phyloP scores from a whole-genome alignment of 2,329 filamentous ascomycete genomes.

The Parastagonospora nodorum region DNA sequence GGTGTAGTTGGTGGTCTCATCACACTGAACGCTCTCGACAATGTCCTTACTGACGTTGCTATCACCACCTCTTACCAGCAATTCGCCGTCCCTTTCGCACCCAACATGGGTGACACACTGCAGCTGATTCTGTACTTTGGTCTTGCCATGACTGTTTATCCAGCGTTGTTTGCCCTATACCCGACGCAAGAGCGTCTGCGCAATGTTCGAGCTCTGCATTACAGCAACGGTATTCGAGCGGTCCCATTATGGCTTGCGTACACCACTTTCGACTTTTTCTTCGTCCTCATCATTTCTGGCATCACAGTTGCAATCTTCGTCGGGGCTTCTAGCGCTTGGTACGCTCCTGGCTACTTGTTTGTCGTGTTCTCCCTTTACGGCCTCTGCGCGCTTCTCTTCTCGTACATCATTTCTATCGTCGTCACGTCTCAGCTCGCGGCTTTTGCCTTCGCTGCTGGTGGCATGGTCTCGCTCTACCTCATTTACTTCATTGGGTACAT shows the following conservation, averaged over 20 bases:
- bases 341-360: slow-evolving; percentile 80
- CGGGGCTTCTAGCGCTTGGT: slow-evolving; percentile 70
- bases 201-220: slow-evolving; percentile 83
- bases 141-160: slow-evolving; percentile 76
- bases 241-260: slow-evolving; percentile 87
- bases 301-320: slow-evolving; percentile 73
- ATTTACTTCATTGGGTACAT: slow-evolving; percentile 55
- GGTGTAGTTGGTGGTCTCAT: slow-evolving; percentile 71
- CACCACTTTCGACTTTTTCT: slow-evolving; percentile 75
- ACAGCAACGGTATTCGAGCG: slow-evolving; percentile 86
- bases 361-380: slow-evolving; percentile 81
- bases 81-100: slow-evolving; percentile 76
- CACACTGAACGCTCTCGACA: slow-evolving; percentile 87
- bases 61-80: slow-evolving; percentile 74
- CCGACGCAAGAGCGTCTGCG: slow-evolving; percentile 81
- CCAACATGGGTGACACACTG: slow-evolving; percentile 71
- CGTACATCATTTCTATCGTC: slow-evolving; percentile 82
- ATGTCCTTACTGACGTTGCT: slow-evolving; percentile 69
- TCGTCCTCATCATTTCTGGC: slow-evolving; percentile 70
- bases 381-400: slow-evolving; percentile 73
- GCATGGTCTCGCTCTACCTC: slow-evolving; percentile 64
- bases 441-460: slow-evolving; percentile 80
- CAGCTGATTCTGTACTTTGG: slow-evolving; percentile 83
- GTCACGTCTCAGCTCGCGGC: slow-evolving; percentile 78
- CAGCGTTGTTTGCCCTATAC: slow-evolving; percentile 87